Evolutionary conservation across 768 basidiomycete species (phyloP).

Genomic region (Serpula lacrymans): DNA sequence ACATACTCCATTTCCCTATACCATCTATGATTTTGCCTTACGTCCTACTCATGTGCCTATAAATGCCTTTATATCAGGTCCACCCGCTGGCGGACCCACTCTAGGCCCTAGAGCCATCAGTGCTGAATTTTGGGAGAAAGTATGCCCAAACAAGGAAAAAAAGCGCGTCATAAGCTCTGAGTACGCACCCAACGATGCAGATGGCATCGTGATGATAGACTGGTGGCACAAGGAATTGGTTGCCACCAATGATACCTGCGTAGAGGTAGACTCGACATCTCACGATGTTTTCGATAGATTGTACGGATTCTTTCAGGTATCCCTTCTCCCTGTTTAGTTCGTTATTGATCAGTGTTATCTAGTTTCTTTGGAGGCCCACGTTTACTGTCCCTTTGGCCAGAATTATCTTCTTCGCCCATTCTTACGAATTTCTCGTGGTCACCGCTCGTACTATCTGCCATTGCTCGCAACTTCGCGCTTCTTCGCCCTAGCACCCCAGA

Average conservation of each 20-base stretch:
- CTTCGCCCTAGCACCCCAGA: slow-evolving; percentile 33
- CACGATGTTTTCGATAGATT: slow-evolving; percentile 44
- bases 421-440: slow-evolving; percentile 52
- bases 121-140: slow-evolving; percentile 44
- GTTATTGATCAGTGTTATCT: too few species aligned
- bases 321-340: too few species aligned
- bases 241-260: slow-evolving; percentile 34
- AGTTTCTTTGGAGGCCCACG: slow-evolving; percentile 46
- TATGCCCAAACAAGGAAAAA: slow-evolving; percentile 38
- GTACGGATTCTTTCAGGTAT: slow-evolving; percentile 30
- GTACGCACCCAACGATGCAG: slow-evolving; percentile 33
- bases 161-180: slow-evolving; percentile 32
- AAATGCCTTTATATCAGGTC: slow-evolving; percentile 57
- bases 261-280: slow-evolving; percentile 40
- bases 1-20: slow-evolving; percentile 48
- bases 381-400: slow-evolving; percentile 40
- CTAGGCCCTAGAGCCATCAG: slow-evolving; percentile 37
- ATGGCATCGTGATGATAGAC: slow-evolving; percentile 41
- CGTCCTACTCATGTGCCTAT: slow-evolving; percentile 52
- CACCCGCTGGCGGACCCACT: slow-evolving; percentile 46
- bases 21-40: slow-evolving; percentile 50
- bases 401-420: slow-evolving; percentile 46
- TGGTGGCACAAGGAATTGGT: slow-evolving; percentile 48
- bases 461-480: slow-evolving; percentile 46
- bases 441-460: slow-evolving; percentile 44